Base-by-base conservation (phyloP, 78 protist genomes). In the Dictyostelium brefeldianum region DNA sequence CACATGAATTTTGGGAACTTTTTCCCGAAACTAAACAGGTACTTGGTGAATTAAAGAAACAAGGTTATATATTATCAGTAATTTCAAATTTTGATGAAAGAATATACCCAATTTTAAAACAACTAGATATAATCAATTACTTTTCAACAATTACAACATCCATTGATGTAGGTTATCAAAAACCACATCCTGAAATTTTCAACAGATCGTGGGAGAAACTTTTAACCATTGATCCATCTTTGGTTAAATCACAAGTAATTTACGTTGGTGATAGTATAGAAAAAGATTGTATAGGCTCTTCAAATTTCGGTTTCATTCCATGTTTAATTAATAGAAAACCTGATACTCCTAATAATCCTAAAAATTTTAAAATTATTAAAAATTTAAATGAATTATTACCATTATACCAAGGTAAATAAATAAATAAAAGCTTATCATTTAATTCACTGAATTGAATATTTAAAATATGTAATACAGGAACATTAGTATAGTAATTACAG, bases 81-180 rank as follows among this genome's bases (percentile, higher is more conserved):
- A 77, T 87, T 25, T 75, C 84, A 22, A 87, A 87, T 36, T 87
- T 87, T 48, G 93, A 87, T 64, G 93, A 87, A 43, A 56, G 93
- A 50, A 47, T 87, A 46, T 20, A 43, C 4, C 22, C 73, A 20
- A 47, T 80, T 15, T 43, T 80, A 47, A 25, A 41, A 17, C 25
- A 62, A 36, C 22, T 80, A 18, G 57, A 62, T 47, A 17, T 80
- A 18, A 12, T 62, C 4, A n/a, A 62, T 15, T 64, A n/a, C 31
- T 80, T 80, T 80, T 25, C 20, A 73, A 81, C 11, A 22, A 57
- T 83, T n/a, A 83, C 81, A 41, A 83, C 91, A 56, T 73, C 75
- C 14, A 53, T 83, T 20, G 81, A 83, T 14, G 11, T 25, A 14
- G 91, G 91, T 18, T 70, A 70, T 25, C 78, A 69, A 43, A 83